Conservation (phyloP, 1,139 yeast species). For the Magnusiomyces suaveolens region DNA sequence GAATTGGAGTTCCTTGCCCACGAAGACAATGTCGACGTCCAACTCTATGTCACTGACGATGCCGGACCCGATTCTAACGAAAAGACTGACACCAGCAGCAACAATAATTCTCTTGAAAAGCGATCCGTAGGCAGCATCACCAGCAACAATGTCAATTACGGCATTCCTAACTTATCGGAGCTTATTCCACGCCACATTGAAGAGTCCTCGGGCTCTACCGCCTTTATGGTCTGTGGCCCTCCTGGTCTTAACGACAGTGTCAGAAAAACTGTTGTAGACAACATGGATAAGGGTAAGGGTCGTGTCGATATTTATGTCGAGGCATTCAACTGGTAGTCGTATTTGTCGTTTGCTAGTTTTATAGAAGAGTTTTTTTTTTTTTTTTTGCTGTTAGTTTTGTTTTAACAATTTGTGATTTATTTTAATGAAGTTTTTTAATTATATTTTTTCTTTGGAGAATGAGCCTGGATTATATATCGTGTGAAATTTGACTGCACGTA, state of each 20-base stretch:
- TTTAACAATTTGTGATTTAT: too few relatives aligned
- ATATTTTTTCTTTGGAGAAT: too few relatives aligned
- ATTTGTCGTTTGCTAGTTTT: neutral
- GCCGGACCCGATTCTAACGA: neutral
- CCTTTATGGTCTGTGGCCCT: conserved; percentile 35
- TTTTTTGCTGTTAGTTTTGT: too few relatives aligned
- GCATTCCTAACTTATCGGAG: conserved; percentile 33
- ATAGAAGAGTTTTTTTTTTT: too few relatives aligned
- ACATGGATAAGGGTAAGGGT: conserved; percentile 20
- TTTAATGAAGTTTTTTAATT: too few relatives aligned
- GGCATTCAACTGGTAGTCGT: conserved; percentile 29
- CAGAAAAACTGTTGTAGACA: conserved; percentile 27
- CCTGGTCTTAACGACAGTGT: conserved; percentile 32
- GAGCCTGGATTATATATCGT: too few relatives aligned
- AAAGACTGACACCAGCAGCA: neutral
- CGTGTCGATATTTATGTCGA: conserved; percentile 32
- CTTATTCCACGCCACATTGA: conserved; percentile 26
- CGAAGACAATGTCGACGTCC: conserved; percentile 29
- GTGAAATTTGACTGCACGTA: too few relatives aligned
- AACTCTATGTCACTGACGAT: conserved; percentile 27
- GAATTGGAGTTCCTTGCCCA: conserved; percentile 36
- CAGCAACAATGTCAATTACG: conserved; percentile 4
- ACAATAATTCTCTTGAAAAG: neutral
- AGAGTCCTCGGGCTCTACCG: conserved; percentile 22
- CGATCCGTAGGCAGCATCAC: neutral